These are phyloP conservation scores for Hanseniaspora pseudoguilliermondii DNA, from an alignment of 805 yeast species.

Conservation along the genomic window DNA sequence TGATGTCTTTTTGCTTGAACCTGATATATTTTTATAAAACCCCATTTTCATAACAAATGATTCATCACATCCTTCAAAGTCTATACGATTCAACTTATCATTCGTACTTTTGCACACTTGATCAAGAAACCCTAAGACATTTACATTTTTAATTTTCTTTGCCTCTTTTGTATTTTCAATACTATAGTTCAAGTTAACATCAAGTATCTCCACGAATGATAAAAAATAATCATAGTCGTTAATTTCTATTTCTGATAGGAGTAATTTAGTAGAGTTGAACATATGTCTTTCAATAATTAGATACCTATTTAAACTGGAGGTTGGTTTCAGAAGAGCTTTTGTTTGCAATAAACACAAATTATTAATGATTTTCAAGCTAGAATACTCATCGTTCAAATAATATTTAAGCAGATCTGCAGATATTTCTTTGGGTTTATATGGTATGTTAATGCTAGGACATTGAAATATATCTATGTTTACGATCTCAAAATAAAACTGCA, in stretches of 20 bases:
- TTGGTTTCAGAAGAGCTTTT: not conserved
- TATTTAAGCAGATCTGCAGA: not conserved
- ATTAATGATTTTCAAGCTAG: not conserved
- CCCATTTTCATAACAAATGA: not conserved
- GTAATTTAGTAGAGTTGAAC: not conserved
- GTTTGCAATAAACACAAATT: not conserved
- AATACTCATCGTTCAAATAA: not conserved
- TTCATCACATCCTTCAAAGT: not conserved
- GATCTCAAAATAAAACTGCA: not conserved
- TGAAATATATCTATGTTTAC: not conserved
- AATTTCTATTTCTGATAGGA: not conserved
- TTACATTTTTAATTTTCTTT: not conserved
- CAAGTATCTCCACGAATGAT: not conserved
- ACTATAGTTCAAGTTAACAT: not conserved
- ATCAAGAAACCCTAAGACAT: slow-evolving; percentile 3
- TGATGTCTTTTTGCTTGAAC: not conserved
- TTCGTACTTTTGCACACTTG: not conserved
- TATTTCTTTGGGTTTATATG: not conserved
- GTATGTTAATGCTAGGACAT: not conserved
- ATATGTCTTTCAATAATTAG: not conserved
- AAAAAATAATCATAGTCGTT: not conserved
- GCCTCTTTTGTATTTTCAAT: not conserved
- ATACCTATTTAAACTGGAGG: not conserved
- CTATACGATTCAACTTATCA: not conserved
- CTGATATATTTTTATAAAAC: not conserved